These are phyloP conservation scores for Prunus mume DNA, from an alignment of 306 rosid species.

Conservation along the genomic window DNA sequence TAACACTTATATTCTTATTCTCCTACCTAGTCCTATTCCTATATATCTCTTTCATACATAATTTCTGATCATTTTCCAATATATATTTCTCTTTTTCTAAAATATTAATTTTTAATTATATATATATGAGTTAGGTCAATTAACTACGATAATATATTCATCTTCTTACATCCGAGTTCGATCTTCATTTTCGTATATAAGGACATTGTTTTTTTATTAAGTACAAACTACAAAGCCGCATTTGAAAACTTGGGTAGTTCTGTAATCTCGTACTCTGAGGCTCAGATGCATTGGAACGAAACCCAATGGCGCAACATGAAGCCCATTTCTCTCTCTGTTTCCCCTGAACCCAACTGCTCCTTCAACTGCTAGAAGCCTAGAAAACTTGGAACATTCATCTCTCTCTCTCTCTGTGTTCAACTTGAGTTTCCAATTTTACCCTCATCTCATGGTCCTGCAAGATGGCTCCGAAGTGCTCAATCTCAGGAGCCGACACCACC, in stretches of 20 bases:
- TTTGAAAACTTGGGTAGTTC: neutral
- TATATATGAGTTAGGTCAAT: no score
- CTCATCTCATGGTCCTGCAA: neutral
- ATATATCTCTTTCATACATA: no score
- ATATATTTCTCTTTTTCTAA: no score
- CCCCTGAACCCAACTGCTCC: conserved; percentile 22
- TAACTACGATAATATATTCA: no score
- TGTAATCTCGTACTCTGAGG: neutral
- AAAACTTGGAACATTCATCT: neutral
- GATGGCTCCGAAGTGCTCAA: conserved; percentile 3
- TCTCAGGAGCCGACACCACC: conserved; percentile 56
- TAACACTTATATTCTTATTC: no score
- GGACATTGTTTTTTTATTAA: neutral
- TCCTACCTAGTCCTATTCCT: no score
- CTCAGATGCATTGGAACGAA: neutral
- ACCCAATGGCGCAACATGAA: conserved; percentile 1
- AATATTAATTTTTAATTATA: no score
- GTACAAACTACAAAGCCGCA: neutral
- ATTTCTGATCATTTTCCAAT: no score
- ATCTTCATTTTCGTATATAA: no score
- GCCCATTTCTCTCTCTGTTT: conserved; percentile 2
- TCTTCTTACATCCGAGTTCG: no score
- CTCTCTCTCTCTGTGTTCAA: neutral
- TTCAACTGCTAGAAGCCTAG: conserved; percentile 9
- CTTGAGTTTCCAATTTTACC: neutral